phyloP scores from a whole-genome alignment of 1,139 yeast genomes.

The Hemisphaericaspora lyxosophila region DNA sequence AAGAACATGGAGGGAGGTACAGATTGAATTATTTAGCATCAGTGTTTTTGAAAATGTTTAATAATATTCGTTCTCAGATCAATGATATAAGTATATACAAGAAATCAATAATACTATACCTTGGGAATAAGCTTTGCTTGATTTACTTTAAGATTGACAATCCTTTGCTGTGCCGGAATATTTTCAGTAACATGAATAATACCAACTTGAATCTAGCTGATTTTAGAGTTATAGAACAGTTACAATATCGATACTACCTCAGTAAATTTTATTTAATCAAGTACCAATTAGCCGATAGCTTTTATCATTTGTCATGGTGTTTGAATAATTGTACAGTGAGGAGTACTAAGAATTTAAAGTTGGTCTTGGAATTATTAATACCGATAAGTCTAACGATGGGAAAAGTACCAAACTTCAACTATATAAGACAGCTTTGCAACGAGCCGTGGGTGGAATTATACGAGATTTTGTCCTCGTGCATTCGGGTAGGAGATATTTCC shows the following conservation, averaged over 20 bases:
- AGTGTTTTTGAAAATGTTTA: constrained; percentile 58
- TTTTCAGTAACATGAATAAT: constrained; percentile 71
- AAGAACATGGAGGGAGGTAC: constrained; percentile 43
- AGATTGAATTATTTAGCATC: constrained; percentile 58
- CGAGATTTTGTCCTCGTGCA: constrained; percentile 30
- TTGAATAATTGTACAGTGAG: constrained; percentile 41
- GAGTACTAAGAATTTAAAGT: constrained; percentile 18
- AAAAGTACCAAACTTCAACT: constrained; percentile 39
- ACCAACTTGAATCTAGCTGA: constrained; percentile 47
- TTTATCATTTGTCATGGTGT: constrained; percentile 64
- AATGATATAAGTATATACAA: constrained; percentile 48
- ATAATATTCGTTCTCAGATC: constrained; percentile 60
- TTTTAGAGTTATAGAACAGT: constrained; percentile 52
- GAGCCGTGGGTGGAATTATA: constrained; percentile 24
- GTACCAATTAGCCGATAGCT: constrained; percentile 56
- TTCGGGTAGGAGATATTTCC: constrained; percentile 42
- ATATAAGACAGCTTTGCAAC: constrained; percentile 2
- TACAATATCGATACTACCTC: constrained; percentile 66
- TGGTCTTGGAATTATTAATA: constrained; percentile 46
- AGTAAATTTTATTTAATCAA: constrained; percentile 67
- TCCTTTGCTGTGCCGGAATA: constrained; percentile 70
- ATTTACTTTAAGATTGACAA: constrained; percentile 62
- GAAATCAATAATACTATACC: constrained; percentile 51
- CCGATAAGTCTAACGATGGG: constrained; percentile 61
- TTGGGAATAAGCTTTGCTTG: constrained; percentile 60